These are phyloP conservation scores for Oemleria cerasiformis DNA, from an alignment of 306 rosid species.

Conservation along the genomic window DNA sequence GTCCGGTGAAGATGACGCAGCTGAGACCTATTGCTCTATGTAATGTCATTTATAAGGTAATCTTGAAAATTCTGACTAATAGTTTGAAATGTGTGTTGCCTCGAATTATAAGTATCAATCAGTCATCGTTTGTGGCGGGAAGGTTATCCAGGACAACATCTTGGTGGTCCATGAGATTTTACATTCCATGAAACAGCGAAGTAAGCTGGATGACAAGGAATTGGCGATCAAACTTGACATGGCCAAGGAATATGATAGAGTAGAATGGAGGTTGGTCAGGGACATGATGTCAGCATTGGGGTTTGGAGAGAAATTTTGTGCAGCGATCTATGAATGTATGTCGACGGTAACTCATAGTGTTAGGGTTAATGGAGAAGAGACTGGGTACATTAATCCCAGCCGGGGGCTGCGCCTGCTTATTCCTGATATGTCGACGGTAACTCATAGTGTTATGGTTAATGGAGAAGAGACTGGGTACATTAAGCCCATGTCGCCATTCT, in stretches of 20 bases:
- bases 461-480: too few relatives aligned
- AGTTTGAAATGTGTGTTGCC: background rate
- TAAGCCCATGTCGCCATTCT: too few relatives aligned
- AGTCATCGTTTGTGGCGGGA: background rate
- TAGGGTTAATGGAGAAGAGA: too few relatives aligned
- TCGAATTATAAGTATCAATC: background rate
- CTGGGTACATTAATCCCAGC: too few relatives aligned
- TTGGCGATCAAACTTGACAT: background rate
- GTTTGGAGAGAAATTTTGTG: too few relatives aligned
- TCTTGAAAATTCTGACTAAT: background rate
- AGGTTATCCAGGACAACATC: background rate
- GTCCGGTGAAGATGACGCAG: background rate
- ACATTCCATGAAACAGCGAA: background rate
- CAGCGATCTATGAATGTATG: too few relatives aligned
- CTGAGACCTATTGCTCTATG: background rate
- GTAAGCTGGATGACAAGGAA: background rate
- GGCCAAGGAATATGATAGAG: background rate
- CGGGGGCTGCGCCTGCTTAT: too few relatives aligned
- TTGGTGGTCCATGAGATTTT: background rate
- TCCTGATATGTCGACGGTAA: too few relatives aligned
- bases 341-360: too few relatives aligned
- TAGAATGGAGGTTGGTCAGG: too few relatives aligned
- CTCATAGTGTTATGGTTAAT: too few relatives aligned
- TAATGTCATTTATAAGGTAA: background rate
- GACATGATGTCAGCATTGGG: too few relatives aligned